Evolutionary conservation across 73 alveolate genomes (phyloP), one percentile per base, ranked within the genome.

Genomic region (Effrenium voratum): DNA sequence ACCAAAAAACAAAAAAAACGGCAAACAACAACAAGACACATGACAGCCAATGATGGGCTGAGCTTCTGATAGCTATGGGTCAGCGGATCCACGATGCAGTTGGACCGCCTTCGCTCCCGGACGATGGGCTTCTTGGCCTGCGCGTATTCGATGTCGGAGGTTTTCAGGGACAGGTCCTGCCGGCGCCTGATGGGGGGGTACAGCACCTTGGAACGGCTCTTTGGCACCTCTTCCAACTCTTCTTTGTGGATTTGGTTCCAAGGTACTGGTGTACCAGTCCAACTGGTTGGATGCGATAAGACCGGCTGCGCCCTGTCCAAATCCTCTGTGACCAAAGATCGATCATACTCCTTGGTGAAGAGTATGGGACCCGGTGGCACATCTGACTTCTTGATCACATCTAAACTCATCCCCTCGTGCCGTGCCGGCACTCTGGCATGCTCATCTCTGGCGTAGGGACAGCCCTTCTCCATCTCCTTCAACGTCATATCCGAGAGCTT

Each of bases 261-360:
- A 22, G 97, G 97, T 75, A 90, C 68, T 19, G 97, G 97, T 2
- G 87, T 46, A 26, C 97, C 97, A 3, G 97, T 90, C 26, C 28
- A 40, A 26, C 88, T 68, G 15, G 97, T 90, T 32, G 97, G 97
- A 70, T 90, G 97, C 76, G 97, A 90, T 87, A 90, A 34, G 57
- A 90, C 52, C 34, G 97, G 97, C 97, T 90, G 97, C 68, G 97
- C 97, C 0, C 97, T 86, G 46, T 90, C 97, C 52, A 90, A 41
- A 6, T 90, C 97, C 82, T 90, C 97, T 34, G 97, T 90, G 55
- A 90, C 28, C 88, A 90, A 32, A 46, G 57, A 90, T 4, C 97
- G 70, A 57, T 90, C 97, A 47, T 90, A 90, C 76, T 66, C 97
- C 72, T 90, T 90, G 77, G 66, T 2, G 55, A 90, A 90, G 41